Conservation (phyloP, 257 asterid species). For the Coffea canephora region DNA sequence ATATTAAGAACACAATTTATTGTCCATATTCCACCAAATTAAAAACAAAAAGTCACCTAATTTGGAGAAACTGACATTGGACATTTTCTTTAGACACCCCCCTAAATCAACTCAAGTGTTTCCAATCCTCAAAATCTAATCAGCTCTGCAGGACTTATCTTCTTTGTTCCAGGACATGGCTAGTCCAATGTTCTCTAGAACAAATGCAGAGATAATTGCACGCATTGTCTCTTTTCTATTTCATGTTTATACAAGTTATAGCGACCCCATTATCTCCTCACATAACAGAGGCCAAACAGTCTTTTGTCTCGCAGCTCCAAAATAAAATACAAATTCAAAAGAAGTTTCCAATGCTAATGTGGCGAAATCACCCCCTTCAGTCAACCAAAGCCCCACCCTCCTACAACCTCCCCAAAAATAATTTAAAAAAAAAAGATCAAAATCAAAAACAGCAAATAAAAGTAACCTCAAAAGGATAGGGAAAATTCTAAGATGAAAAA, state of each 20-base stretch:
- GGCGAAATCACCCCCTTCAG: background rate
- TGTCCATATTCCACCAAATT: background rate
- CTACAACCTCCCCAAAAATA: no score
- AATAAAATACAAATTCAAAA: background rate
- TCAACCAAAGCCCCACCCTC: background rate
- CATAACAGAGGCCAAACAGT: background rate
- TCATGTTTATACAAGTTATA: background rate
- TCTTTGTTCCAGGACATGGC: background rate
- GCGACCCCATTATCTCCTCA: background rate
- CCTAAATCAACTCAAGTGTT: background rate
- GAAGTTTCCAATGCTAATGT: background rate
- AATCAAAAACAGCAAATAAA: no score
- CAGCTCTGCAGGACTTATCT: background rate
- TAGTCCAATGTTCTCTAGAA: background rate
- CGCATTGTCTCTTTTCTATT: background rate
- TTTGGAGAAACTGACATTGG: background rate
- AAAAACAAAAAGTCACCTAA: background rate
- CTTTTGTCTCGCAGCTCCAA: background rate
- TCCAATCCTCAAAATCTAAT: background rate
- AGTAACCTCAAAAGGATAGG: background rate
- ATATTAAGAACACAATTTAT: background rate
- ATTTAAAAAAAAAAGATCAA: no score
- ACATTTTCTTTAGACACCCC: background rate
- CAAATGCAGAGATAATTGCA: background rate
- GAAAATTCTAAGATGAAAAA: background rate